A percentile compares a stretch with the other conserved stretches of the same genome.
Conservation (phyloP, 192 early-diverging fungal species). For the Radiomyces spectabilis region DNA sequence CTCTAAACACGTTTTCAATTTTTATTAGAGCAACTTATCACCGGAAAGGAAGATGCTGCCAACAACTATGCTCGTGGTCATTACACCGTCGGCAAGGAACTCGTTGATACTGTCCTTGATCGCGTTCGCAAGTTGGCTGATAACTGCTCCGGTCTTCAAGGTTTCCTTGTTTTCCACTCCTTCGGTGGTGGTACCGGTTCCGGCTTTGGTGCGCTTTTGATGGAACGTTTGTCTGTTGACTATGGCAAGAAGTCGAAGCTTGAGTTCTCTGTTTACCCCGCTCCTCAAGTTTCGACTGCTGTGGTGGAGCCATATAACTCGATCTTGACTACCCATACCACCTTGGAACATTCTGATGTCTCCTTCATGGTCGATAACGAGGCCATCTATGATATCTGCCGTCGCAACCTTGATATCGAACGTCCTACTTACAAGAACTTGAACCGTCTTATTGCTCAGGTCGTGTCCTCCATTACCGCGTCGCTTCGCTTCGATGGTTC, state of each 20-base stretch:
- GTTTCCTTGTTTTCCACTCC: conserved; percentile 99
- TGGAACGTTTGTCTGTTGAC: conserved; percentile 97
- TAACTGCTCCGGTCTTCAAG: conserved; percentile 96
- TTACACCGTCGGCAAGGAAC: conserved; percentile 98
- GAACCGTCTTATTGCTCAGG: conserved; percentile 96
- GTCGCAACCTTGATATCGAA: conserved; percentile 92
- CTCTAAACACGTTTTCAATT: too few species aligned
- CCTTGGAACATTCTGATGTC: conserved; percentile 95
- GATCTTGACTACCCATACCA: conserved; percentile 98
- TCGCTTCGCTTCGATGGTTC: conserved; percentile 98
- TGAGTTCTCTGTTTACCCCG: conserved; percentile 98
- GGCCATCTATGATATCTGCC: conserved; percentile 99
- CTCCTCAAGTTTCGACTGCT: conserved; percentile 92
- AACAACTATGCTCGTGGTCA: conserved; percentile 99
- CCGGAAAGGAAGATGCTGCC: conserved; percentile 99
- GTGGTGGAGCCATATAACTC: conserved; percentile 99
- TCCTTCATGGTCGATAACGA: conserved; percentile 99
- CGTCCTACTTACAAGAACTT: conserved; percentile 94
- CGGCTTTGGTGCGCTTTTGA: conserved; percentile 92
- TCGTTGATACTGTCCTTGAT: conserved; percentile 92
- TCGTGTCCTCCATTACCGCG: conserved; percentile 97
- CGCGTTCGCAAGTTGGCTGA: conserved; percentile 95
- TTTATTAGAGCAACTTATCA: conserved; percentile 88
- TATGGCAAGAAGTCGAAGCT: conserved; percentile 99
- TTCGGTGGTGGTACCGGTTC: conserved; percentile 99